These are phyloP conservation scores for Candida sakaeoensis DNA, from an alignment of 805 yeast species.

Conservation along the genomic window DNA sequence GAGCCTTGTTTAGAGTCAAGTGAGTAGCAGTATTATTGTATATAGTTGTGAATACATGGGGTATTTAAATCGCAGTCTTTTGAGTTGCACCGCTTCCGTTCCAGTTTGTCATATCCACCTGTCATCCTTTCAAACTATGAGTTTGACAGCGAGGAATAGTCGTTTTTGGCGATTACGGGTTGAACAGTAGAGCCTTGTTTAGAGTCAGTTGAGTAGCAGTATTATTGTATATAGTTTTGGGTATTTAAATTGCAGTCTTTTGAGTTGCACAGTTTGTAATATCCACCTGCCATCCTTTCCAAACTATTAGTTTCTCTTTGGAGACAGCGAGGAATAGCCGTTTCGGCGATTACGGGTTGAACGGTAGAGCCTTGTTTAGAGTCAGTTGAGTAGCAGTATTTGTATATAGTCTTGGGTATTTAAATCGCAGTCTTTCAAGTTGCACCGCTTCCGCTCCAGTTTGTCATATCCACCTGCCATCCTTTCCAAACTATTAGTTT, in stretches of 20 bases:
- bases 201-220: slow-evolving; percentile 49
- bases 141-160: too few relatives aligned
- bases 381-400: slow-evolving; percentile 36
- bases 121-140: too few relatives aligned
- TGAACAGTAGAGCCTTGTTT: slow-evolving; percentile 78
- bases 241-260: slow-evolving; percentile 23
- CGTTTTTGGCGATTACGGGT: too few relatives aligned
- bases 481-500: too few relatives aligned
- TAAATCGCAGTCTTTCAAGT: too few relatives aligned
- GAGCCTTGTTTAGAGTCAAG: slow-evolving; percentile 75
- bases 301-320: slow-evolving; percentile 57
- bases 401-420: slow-evolving; percentile 1
- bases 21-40: slow-evolving; percentile 15
- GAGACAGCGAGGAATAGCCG: slow-evolving; percentile 26
- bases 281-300: slow-evolving; percentile 85
- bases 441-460: too few relatives aligned
- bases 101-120: too few relatives aligned
- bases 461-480: too few relatives aligned
- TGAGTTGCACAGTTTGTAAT: slow-evolving; percentile 62
- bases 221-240: not conserved
- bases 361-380: slow-evolving; percentile 71
- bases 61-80: too few relatives aligned
- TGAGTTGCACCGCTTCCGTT: too few relatives aligned
- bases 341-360: slow-evolving; percentile 27
- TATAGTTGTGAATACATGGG: not conserved